These are phyloP conservation scores for Candida hispaniensis DNA, from an alignment of 805 yeast species.

Conservation along the genomic window DNA sequence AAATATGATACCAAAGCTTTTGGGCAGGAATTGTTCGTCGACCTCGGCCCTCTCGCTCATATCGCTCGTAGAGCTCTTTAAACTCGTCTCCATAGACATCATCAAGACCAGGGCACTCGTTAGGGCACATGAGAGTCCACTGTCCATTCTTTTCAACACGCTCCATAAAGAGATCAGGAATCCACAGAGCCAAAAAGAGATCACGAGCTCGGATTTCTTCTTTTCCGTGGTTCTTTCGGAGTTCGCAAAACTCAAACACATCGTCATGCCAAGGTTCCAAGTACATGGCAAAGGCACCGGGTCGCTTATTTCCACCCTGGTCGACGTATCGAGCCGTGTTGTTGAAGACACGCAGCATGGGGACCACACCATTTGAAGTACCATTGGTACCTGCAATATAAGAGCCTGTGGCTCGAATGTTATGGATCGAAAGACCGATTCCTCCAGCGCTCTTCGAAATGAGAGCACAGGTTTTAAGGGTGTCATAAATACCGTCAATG, in stretches of 20 bases:
- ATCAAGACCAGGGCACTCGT: slow-evolving; percentile 73
- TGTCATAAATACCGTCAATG: slow-evolving; percentile 87
- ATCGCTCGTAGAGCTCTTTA: slow-evolving; percentile 54
- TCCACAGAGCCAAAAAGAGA: slow-evolving; percentile 87
- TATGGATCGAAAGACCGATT: slow-evolving; percentile 79
- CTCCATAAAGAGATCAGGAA: slow-evolving; percentile 88
- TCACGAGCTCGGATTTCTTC: slow-evolving; percentile 92
- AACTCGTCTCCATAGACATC: slow-evolving; percentile 83
- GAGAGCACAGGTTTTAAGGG: slow-evolving; percentile 77
- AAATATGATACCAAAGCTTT: slow-evolving; percentile 78
- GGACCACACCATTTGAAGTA: slow-evolving; percentile 81
- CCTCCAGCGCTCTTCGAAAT: slow-evolving; percentile 96
- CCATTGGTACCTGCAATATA: slow-evolving; percentile 90
- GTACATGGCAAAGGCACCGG: slow-evolving; percentile 93
- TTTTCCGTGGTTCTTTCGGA: slow-evolving; percentile 88
- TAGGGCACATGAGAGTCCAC: slow-evolving; percentile 88
- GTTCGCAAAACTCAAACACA: slow-evolving; percentile 71
- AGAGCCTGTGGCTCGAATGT: slow-evolving; percentile 78
- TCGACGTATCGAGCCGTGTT: slow-evolving; percentile 95
- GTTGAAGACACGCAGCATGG: slow-evolving; percentile 93
- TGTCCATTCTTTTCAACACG: slow-evolving; percentile 67
- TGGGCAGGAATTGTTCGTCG: slow-evolving; percentile 67
- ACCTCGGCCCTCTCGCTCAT: slow-evolving; percentile 61
- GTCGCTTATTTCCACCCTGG: slow-evolving; percentile 97
- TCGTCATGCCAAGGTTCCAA: slow-evolving; percentile 97